phyloP scores from a whole-genome alignment of 2,329 filamentous ascomycete species.

The Phyllosticta citrichinensis region DNA sequence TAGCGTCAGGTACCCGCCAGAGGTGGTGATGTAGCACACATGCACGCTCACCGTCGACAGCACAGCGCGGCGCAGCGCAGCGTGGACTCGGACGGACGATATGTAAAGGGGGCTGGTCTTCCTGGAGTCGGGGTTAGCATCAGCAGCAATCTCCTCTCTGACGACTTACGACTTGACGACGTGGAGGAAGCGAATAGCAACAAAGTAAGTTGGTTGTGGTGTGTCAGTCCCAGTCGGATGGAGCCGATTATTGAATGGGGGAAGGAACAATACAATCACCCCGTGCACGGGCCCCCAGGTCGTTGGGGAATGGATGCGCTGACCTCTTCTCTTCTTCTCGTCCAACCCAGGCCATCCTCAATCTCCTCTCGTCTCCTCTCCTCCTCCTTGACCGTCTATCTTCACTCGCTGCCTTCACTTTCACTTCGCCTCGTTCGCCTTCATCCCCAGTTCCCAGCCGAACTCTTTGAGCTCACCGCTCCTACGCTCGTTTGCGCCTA shows the following conservation, averaged over 20 bases:
- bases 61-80: background rate
- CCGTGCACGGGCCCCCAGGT: background rate
- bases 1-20: conserved; percentile 10
- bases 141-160: background rate
- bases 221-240: background rate
- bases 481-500: background rate
- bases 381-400: background rate
- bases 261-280: background rate
- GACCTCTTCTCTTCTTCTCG: background rate
- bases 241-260: background rate
- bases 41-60: background rate
- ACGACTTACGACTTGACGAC: background rate
- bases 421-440: background rate
- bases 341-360: background rate
- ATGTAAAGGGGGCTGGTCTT: background rate
- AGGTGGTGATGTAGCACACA: background rate
- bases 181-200: background rate
- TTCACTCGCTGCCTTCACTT: background rate
- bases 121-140: background rate
- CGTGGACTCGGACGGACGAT: background rate
- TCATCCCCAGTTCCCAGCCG: background rate
- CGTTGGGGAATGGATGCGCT: conserved; percentile 8
- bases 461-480: background rate
- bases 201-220: background rate
- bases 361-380: background rate